phyloP scores from a whole-genome alignment of 495 filamentous ascomycete genomes.

The Penicillium turbatum region DNA sequence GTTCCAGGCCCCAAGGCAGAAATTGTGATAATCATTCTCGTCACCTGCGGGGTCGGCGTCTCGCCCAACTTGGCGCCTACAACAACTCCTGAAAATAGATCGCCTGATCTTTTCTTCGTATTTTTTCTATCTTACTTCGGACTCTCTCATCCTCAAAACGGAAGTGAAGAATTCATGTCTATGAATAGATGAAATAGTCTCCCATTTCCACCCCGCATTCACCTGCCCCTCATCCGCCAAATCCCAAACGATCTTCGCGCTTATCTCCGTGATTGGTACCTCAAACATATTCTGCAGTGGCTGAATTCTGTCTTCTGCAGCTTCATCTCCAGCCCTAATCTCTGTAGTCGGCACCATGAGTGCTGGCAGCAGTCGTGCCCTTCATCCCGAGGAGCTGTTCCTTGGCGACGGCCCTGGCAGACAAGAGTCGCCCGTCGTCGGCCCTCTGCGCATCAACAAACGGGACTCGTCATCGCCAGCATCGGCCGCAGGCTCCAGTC shows the following conservation, averaged over 20 bases:
- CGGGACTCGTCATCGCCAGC: constrained; percentile 45
- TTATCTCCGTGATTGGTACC: constrained; percentile 19
- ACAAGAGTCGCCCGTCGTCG: constrained; percentile 66
- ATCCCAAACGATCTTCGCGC: constrained; percentile 14
- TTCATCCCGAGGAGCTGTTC: constrained; percentile 70
- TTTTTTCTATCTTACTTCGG: constrained; percentile 3
- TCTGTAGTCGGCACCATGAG: constrained; percentile 29
- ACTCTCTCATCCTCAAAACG: not conserved
- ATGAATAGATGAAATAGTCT: constrained; percentile 7
- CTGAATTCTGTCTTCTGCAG: constrained; percentile 19
- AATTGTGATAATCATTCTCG: constrained; percentile 13
- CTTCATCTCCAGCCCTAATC: not conserved
- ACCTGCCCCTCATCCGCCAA: not conserved
- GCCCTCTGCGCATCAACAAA: constrained; percentile 83
- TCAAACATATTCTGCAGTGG: constrained; percentile 4
- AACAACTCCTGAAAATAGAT: not conserved
- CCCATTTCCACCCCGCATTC: constrained; percentile 7
- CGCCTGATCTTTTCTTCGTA: constrained; percentile 1
- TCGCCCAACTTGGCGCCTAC: constrained; percentile 21
- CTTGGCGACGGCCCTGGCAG: constrained; percentile 47
- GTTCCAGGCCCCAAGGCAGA: constrained; percentile 7
- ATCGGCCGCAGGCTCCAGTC: constrained; percentile 16
- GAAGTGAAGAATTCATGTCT: not conserved
- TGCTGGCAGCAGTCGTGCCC: constrained; percentile 45
- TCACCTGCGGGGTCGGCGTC: constrained; percentile 27